Conservation (phyloP, 257 asterid genomes). For the Solanum arcanum region DNA sequence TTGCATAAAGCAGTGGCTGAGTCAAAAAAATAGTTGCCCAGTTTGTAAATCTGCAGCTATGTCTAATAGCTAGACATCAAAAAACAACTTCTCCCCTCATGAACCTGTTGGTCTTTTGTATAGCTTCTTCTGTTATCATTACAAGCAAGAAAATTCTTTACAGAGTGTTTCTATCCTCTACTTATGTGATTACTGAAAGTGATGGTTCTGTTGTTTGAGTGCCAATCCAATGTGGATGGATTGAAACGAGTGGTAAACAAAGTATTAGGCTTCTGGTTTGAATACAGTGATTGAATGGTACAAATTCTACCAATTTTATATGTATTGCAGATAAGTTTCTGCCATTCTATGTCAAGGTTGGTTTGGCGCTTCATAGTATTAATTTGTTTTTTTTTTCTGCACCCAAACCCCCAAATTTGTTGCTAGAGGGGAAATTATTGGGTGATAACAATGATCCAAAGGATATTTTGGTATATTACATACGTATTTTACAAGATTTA, state of each 20-base stretch:
- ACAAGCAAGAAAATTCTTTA: conserved; percentile 24
- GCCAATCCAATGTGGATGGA: neutral
- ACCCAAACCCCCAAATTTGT: neutral
- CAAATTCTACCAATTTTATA: neutral
- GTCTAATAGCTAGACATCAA: neutral
- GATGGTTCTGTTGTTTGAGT: neutral
- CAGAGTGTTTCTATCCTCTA: neutral
- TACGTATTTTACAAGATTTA: neutral
- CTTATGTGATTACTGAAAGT: neutral
- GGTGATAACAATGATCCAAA: neutral
- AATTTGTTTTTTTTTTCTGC: neutral
- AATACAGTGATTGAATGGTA: neutral
- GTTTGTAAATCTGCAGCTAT: conserved; percentile 62
- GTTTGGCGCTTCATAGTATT: neutral
- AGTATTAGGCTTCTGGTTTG: neutral
- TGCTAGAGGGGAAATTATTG: neutral
- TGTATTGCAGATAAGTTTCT: neutral
- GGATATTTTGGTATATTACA: neutral
- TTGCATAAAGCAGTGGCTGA: conserved; percentile 94
- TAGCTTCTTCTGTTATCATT: conserved; percentile 22
- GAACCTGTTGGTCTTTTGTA: conserved; percentile 14
- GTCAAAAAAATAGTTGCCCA: conserved; percentile 68
- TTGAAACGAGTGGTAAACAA: neutral
- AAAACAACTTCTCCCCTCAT: neutral
- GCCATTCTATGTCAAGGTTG: neutral